These are phyloP conservation scores for Chrysanthemum makinoi DNA, from an alignment of 129 eudicot species.

Conservation along the genomic window DNA sequence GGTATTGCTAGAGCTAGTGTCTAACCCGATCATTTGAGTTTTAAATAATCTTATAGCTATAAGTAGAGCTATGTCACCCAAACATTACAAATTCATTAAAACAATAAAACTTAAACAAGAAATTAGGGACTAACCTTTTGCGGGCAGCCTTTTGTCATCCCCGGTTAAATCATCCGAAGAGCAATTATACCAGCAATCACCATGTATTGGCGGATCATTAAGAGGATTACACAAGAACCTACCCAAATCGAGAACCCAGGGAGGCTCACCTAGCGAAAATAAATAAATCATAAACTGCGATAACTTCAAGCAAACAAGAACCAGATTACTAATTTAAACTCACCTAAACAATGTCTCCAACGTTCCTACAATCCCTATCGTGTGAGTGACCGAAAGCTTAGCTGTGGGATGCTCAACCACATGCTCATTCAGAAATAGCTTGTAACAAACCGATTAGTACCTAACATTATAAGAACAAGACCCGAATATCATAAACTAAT, in stretches of 20 bases:
- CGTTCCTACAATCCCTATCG: constrained; percentile 86
- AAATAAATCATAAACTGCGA: constrained; percentile 9
- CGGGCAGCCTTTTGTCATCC: constrained; percentile 85
- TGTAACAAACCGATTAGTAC: too few relatives aligned
- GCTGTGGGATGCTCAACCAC: too few relatives aligned
- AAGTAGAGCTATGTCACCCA: neutral
- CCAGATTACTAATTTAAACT: constrained; percentile 20
- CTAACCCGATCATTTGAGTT: neutral
- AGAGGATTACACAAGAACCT: constrained; percentile 68
- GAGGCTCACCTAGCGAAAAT: constrained; percentile 82
- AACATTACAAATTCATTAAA: neutral
- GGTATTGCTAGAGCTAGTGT: neutral
- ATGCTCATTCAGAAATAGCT: too few relatives aligned
- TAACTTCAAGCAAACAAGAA: constrained; percentile 11
- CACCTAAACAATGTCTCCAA: constrained; percentile 88
- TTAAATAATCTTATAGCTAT: neutral
- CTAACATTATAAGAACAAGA: too few relatives aligned
- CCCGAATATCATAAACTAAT: too few relatives aligned
- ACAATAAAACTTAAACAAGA: neutral
- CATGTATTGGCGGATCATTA: constrained; percentile 67
- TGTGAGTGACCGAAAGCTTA: constrained; percentile 96
- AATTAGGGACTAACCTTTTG: constrained; percentile 52
- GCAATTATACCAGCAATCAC: constrained; percentile 97
- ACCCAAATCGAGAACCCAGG: constrained; percentile 48
- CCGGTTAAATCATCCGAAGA: constrained; percentile 82